Evolutionary conservation across 1,139 yeast genomes (phyloP).

Genomic region (Starmera stellimalicola): DNA sequence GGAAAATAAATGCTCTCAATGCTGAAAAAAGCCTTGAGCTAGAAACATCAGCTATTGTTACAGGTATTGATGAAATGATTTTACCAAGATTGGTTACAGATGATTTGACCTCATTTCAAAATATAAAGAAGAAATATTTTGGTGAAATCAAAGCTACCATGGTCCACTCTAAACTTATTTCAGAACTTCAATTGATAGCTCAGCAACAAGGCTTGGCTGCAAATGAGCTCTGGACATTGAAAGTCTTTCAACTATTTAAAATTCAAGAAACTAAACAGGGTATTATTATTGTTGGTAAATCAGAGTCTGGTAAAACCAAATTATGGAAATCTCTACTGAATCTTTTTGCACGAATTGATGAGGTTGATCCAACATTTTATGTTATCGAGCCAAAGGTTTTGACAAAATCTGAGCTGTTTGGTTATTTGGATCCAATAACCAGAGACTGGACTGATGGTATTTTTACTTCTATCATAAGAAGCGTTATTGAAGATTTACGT

Average conservation of each 20-base stretch:
- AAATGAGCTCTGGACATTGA: slow-evolving; percentile 38
- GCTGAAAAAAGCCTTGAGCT: slow-evolving; percentile 1
- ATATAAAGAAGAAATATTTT: slow-evolving; percentile 23
- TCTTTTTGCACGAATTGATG: slow-evolving; percentile 31
- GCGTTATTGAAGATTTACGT: slow-evolving; percentile 43
- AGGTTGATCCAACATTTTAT: slow-evolving; percentile 31
- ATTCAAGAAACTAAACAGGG: slow-evolving; percentile 69
- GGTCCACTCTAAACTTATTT: slow-evolving; percentile 12
- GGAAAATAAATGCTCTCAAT: slow-evolving; percentile 31
- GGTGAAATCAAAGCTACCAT: slow-evolving; percentile 16
- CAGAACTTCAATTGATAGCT: slow-evolving; percentile 18
- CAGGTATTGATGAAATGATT: slow-evolving; percentile 49
- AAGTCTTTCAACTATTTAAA: slow-evolving; percentile 54
- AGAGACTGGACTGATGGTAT: slow-evolving; percentile 93
- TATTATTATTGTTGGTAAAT: slow-evolving; percentile 65
- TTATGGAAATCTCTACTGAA: slow-evolving; percentile 41
- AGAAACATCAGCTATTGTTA: slow-evolving; percentile 37
- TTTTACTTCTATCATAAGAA: slow-evolving; percentile 60
- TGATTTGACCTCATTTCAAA: slow-evolving; percentile 37
- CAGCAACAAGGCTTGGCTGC: slow-evolving; percentile 17
- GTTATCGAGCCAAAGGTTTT: slow-evolving; percentile 70
- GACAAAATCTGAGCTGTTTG: slow-evolving; percentile 59
- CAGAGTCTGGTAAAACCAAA: slow-evolving; percentile 71
- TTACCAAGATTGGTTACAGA: slow-evolving; percentile 51
- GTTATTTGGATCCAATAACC: slow-evolving; percentile 63